Evolutionary conservation across 2,329 filamentous ascomycete species (phyloP).

Genomic region (Alternaria brassicicola): DNA sequence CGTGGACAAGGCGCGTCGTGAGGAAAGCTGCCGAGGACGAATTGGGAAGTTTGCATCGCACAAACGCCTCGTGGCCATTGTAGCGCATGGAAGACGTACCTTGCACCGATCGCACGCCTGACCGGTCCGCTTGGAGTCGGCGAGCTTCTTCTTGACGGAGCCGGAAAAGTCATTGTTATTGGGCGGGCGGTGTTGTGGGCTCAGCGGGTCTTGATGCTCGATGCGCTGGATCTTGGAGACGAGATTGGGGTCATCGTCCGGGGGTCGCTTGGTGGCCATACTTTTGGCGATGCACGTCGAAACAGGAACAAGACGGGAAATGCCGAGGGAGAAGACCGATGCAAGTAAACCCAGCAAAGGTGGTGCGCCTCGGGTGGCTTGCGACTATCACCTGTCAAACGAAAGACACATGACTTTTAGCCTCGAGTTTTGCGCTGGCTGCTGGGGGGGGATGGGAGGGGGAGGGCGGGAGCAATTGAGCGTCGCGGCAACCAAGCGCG

Average conservation of each 20-base stretch:
- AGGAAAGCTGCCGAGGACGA: no score
- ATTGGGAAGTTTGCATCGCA: no score
- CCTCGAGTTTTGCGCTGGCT: not conserved
- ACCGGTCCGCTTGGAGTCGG: slow-evolving; percentile 68
- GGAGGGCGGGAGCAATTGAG: no score
- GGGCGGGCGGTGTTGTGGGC: slow-evolving; percentile 26
- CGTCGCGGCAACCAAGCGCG: slow-evolving; percentile 1
- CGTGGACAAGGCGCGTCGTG: no score
- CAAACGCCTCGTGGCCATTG: no score
- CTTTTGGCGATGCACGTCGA: slow-evolving; percentile 15
- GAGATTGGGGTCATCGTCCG: slow-evolving; percentile 28
- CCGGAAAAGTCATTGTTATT: slow-evolving; percentile 44
- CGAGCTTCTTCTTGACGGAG: slow-evolving; percentile 58
- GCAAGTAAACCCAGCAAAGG: slow-evolving; percentile 12
- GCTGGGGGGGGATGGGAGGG: no score
- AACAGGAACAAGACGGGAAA: slow-evolving; percentile 14
- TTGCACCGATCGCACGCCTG: slow-evolving; percentile 91
- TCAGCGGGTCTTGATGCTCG: slow-evolving; percentile 32
- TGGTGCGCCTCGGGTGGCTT: slow-evolving; percentile 20
- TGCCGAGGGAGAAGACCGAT: slow-evolving; percentile 13
- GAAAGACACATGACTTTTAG: slow-evolving; percentile 14
- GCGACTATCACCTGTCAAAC: slow-evolving; percentile 18
- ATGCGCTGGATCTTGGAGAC: slow-evolving; percentile 43
- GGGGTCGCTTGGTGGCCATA: slow-evolving; percentile 38
- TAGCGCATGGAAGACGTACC: slow-evolving; percentile 47